phyloP scores from a whole-genome alignment of 208 protist species.

The Strigomonas oncopelti region DNA sequence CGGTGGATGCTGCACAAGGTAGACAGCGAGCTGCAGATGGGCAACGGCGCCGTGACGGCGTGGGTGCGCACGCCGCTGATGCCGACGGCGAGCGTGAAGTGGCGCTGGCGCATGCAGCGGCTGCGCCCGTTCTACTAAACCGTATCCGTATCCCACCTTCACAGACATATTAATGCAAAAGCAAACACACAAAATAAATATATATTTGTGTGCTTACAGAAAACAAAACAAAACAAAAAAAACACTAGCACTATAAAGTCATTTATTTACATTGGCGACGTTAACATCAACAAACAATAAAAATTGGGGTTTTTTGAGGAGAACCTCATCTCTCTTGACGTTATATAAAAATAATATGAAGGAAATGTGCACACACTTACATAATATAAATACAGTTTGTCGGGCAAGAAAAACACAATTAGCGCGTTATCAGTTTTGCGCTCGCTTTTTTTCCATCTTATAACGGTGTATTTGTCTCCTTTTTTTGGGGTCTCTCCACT shows the following conservation, averaged over 20 bases:
- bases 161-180: no score
- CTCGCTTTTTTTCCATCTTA: neutral
- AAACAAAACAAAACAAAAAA: slow-evolving; percentile 1
- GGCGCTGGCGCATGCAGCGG: slow-evolving; percentile 58
- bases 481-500: neutral
- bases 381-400: no score
- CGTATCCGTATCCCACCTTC: no score
- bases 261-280: neutral
- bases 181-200: no score
- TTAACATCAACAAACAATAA: neutral
- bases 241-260: no score
- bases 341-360: no score
- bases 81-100: slow-evolving; percentile 29
- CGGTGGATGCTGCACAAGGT: slow-evolving; percentile 83
- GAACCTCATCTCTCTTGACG: neutral
- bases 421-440: neutral
- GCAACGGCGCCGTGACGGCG: slow-evolving; percentile 61
- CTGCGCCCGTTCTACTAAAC: slow-evolving; percentile 63
- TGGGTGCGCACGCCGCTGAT: slow-evolving; percentile 69
- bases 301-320: neutral
- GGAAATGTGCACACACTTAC: no score
- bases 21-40: slow-evolving; percentile 81
- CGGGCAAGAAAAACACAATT: neutral
- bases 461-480: neutral
- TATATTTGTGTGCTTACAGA: slow-evolving; percentile 1